Conservation (phyloP, 1,284 basidiomycete species). For the Cryptococcus floricola region DNA sequence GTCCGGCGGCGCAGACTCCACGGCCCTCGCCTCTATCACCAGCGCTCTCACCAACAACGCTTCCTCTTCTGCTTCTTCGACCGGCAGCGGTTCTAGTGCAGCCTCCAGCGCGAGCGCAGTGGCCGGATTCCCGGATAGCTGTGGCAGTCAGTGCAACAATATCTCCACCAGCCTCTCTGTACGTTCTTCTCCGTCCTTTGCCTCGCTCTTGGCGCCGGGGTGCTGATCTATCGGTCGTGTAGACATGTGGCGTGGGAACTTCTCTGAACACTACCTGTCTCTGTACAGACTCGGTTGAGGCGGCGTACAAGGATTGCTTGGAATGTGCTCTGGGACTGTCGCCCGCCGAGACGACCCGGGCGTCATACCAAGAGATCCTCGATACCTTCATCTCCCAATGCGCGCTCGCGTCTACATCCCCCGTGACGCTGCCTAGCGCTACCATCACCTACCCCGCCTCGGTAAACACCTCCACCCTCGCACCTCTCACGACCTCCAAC, state of each 20-base stretch:
- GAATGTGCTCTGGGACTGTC: slow-evolving; percentile 13
- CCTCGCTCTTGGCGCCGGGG: not conserved
- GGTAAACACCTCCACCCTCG: not conserved
- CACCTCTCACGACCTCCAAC: not conserved
- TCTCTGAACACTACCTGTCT: slow-evolving; percentile 12
- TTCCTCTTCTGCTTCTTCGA: not conserved
- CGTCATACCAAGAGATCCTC: slow-evolving; percentile 8
- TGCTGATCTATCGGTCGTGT: not conserved
- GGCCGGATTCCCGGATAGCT: not conserved
- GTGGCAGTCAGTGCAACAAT: not conserved
- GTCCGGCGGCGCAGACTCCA: too few species aligned
- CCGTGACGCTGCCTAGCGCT: slow-evolving; percentile 13
- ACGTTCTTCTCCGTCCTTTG: not conserved
- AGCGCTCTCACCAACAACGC: not conserved
- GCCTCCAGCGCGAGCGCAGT: not conserved
- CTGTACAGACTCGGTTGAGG: slow-evolving; percentile 10
- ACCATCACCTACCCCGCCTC: slow-evolving; percentile 14
- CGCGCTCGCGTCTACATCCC: slow-evolving; percentile 5
- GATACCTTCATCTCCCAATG: slow-evolving; percentile 17
- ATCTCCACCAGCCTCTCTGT: not conserved
- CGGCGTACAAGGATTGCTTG: slow-evolving; percentile 7
- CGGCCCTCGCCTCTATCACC: not conserved
- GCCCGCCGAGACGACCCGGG: not conserved
- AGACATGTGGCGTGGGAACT: slow-evolving; percentile 10
- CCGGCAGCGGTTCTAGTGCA: not conserved